These are phyloP conservation scores for Haplosporangium sp. DNA, from an alignment of 371 early-diverging fungal genomes.

Conservation along the genomic window DNA sequence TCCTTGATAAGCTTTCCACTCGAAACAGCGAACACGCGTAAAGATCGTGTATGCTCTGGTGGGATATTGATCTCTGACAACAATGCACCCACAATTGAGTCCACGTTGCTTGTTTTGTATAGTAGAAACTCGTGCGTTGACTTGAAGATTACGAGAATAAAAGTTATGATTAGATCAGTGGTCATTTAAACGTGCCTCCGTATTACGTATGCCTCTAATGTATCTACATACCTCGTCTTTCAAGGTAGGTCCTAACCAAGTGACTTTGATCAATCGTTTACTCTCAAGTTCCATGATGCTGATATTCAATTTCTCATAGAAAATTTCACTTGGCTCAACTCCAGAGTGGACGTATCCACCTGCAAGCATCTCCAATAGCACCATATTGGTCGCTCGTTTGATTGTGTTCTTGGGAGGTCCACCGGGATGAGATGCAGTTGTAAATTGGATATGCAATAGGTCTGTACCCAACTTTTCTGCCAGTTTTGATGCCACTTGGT, in stretches of 20 bases:
- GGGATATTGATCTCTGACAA: conserved; percentile 60
- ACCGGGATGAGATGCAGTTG: conserved; percentile 52
- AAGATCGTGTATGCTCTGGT: conserved; percentile 31
- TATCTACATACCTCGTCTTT: conserved; percentile 58
- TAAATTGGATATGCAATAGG: conserved; percentile 76
- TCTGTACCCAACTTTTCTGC: conserved; percentile 71
- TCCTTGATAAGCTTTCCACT: conserved; percentile 58
- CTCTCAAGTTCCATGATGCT: conserved; percentile 86
- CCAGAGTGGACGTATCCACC: conserved; percentile 29
- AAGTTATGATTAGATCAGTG: not conserved
- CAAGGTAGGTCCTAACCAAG: conserved; percentile 63
- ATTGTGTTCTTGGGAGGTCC: conserved; percentile 61
- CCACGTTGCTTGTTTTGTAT: conserved; percentile 64
- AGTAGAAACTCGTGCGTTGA: conserved; percentile 65
- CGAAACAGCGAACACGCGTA: conserved; percentile 60
- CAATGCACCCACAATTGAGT: conserved; percentile 70
- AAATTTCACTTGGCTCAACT: conserved; percentile 55
- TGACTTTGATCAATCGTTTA: conserved; percentile 73
- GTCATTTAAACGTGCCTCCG: not conserved
- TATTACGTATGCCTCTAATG: not conserved
- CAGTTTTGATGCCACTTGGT: conserved; percentile 64
- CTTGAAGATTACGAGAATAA: conserved; percentile 20
- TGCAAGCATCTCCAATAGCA: conserved; percentile 73
- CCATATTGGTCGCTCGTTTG: conserved; percentile 61
- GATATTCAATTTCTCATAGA: conserved; percentile 88